Conservation (phyloP, 2,329 filamentous ascomycete species). For the Hymenoscyphus salicellus region DNA sequence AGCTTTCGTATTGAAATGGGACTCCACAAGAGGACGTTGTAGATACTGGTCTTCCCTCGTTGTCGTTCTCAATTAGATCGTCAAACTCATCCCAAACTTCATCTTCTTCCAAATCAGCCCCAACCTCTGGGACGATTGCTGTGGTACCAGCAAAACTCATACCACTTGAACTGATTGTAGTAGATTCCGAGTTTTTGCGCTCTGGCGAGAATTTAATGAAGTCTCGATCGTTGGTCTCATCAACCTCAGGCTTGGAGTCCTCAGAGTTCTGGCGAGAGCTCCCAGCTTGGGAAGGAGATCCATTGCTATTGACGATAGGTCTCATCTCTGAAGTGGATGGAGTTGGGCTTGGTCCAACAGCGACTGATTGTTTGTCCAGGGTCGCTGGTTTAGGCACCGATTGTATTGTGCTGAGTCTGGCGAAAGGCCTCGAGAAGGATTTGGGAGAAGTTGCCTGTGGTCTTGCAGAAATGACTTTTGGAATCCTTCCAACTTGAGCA, state of each 20-base stretch:
- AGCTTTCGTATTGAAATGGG: slow-evolving; percentile 55
- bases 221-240: slow-evolving; percentile 43
- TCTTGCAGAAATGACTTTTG: slow-evolving; percentile 70
- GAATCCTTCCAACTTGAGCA: slow-evolving; percentile 82
- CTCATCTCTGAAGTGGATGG: slow-evolving; percentile 25
- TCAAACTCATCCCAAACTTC: slow-evolving; percentile 96
- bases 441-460: slow-evolving; percentile 66
- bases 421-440: slow-evolving; percentile 85
- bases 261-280: slow-evolving; percentile 22
- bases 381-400: slow-evolving; percentile 32
- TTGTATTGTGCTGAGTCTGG: slow-evolving; percentile 49
- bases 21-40: slow-evolving; percentile 55
- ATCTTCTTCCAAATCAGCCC: slow-evolving; percentile 74
- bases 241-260: slow-evolving; percentile 24
- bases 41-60: slow-evolving; percentile 47
- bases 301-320: background rate
- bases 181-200: slow-evolving; percentile 67
- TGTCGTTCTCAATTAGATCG: slow-evolving; percentile 73
- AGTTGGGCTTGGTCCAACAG: slow-evolving; percentile 45
- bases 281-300: slow-evolving; percentile 1
- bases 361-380: slow-evolving; percentile 43
- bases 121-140: slow-evolving; percentile 61
- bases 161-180: slow-evolving; percentile 57
- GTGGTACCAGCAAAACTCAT: slow-evolving; percentile 59
- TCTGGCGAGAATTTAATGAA: slow-evolving; percentile 69